Evolutionary conservation across 139 green algal species (phyloP), one percentile per base, ranked within the genome.

Genomic region (Zygnema cylindricum): DNA sequence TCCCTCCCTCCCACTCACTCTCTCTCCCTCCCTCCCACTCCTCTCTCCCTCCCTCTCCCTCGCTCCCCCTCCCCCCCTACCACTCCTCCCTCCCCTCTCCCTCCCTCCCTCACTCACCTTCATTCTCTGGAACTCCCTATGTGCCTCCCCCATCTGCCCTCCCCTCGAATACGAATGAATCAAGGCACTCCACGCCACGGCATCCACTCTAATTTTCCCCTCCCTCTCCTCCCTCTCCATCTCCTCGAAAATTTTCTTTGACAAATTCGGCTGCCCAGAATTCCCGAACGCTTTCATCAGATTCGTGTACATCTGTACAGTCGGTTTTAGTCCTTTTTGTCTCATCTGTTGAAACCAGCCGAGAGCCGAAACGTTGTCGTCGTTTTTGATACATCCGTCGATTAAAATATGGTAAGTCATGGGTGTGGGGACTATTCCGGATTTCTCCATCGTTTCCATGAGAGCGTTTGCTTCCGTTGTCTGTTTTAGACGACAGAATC

Each of bases 401-500:
- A 86, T 86, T 33, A 86, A 23, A 84, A 63, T 86, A 63, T 86
- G 82, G 78, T 69, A 86, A 22, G 16, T 86, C 21, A 82, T 63
- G 21, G 22, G 35, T 16, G 73, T 22, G 23, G 78, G 16, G 78
- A 21, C 43, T 43, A 75, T 63, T 75, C 42, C 23, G 21, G 22
- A 21, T 16, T 21, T 21, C 16, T 82, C 54, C 78, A 86, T 86
- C 22, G 82, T 63, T 32, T 86, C 63, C 82, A 86, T 16, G 23
- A 86, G 54, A 22, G 78, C 42, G 54, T 43, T 22, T 33, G 78
- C 78, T 21, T 32, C 32, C 21, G 78, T 21, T 63, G 84, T 32
- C 78, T 86, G 43, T 21, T 23, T 23, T 32, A 63, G 54, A 21
- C 21, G 21, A 23, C 78, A 86, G 63, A 55, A 84, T 32, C 78